phyloP scores from a whole-genome alignment of 2,329 filamentous ascomycete genomes.

The Penicillium sp. region DNA sequence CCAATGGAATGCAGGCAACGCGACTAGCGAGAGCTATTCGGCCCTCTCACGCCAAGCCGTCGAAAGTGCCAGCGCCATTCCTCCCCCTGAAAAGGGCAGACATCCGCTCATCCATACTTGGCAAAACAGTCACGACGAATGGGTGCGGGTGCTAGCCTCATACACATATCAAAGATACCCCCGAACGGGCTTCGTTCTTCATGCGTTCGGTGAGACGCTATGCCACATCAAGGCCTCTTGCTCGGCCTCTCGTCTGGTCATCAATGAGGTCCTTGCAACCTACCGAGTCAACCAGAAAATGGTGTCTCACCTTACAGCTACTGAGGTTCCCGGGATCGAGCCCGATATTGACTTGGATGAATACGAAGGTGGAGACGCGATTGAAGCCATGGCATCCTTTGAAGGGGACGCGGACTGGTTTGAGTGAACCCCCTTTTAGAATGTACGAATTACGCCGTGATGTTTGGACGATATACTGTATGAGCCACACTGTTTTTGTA shows the following conservation, averaged over 20 bases:
- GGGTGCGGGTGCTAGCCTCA: slow-evolving; percentile 42
- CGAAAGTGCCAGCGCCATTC: slow-evolving; percentile 32
- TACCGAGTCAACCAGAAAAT: slow-evolving; percentile 37
- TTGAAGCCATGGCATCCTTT: slow-evolving; percentile 30
- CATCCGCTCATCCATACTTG: slow-evolving; percentile 40
- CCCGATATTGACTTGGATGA: slow-evolving; percentile 18
- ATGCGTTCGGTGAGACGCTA: slow-evolving; percentile 36
- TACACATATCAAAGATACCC: slow-evolving; percentile 33
- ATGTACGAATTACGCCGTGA: too few species aligned
- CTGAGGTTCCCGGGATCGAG: slow-evolving; percentile 19
- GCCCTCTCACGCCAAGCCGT: slow-evolving; percentile 28
- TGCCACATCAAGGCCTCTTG: slow-evolving; percentile 35
- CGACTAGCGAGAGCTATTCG: slow-evolving; percentile 20
- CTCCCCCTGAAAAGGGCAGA: slow-evolving; percentile 29
- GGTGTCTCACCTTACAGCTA: slow-evolving; percentile 28
- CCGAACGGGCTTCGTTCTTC: slow-evolving; percentile 28
- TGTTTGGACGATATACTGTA: background rate
- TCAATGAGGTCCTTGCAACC: slow-evolving; percentile 30
- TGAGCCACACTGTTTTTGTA: too few species aligned
- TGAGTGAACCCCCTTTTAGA: background rate
- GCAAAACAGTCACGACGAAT: slow-evolving; percentile 34
- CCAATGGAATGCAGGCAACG: slow-evolving; percentile 22
- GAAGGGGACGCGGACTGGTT: slow-evolving; percentile 17
- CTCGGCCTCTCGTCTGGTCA: slow-evolving; percentile 27
- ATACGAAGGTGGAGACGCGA: slow-evolving; percentile 33